Conservation (phyloP, 2,329 filamentous ascomycete species). For the Ophiocordyceps robertsii region DNA sequence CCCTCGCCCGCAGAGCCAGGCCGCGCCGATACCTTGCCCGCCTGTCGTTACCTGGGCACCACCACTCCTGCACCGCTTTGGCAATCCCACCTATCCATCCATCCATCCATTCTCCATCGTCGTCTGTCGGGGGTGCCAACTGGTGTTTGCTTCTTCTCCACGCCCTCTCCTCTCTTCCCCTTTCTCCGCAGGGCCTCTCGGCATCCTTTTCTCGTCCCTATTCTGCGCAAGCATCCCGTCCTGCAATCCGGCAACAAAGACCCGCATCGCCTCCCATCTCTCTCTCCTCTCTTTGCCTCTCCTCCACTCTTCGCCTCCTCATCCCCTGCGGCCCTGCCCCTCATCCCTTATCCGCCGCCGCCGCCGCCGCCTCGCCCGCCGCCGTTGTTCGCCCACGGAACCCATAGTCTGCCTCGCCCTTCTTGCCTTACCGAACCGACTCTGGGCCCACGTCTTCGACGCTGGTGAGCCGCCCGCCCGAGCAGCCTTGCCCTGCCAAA, state of each 20-base stretch:
- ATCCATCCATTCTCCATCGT: neutral
- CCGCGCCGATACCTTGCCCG: neutral
- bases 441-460: constrained; percentile 2
- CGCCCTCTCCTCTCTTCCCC: neutral
- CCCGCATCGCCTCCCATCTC: neutral
- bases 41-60: neutral
- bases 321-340: neutral
- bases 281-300: neutral
- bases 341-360: constrained; percentile 1
- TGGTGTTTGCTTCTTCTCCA: constrained; percentile 1
- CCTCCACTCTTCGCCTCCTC: neutral
- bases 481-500: constrained; percentile 1
- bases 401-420: neutral
- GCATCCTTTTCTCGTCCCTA: neutral
- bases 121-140: too few species aligned
- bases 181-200: neutral
- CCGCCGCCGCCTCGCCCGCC: neutral
- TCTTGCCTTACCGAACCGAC: neutral
- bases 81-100: neutral
- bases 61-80: neutral
- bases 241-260: too few species aligned
- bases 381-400: neutral
- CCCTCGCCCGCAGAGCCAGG: neutral
- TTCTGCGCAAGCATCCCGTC: neutral
- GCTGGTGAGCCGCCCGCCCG: neutral